Percentiles rank a stretch among this genome's conserved stretches.
These are phyloP conservation scores for Paulinella micropora DNA, from an alignment of 78 protist genomes.

Conservation along the genomic window DNA sequence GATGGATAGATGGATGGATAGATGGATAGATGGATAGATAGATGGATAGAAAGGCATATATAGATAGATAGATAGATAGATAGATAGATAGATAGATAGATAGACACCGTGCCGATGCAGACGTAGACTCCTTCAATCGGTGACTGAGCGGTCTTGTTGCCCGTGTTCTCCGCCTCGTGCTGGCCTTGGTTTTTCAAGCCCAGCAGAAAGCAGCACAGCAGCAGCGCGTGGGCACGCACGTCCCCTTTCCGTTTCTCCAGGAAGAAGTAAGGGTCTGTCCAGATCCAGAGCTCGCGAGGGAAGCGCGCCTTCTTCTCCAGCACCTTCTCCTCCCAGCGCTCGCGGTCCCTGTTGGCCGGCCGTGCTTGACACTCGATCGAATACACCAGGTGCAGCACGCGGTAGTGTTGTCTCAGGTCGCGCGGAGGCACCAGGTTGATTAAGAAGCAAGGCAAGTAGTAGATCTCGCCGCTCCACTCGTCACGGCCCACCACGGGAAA, in stretches of 20 bases:
- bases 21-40: no score
- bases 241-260: neutral
- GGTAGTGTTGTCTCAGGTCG: neutral
- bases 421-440: neutral
- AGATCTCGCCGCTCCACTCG: neutral
- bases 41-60: no score
- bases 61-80: no score
- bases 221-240: neutral
- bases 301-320: neutral
- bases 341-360: neutral
- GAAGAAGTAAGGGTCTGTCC: neutral
- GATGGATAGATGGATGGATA: no score
- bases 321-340: neutral
- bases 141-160: no score
- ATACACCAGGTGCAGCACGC: neutral
- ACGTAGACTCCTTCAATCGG: no score
- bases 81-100: no score
- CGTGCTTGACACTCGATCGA: slow-evolving; percentile 6
- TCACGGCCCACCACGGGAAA: neutral
- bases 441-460: neutral
- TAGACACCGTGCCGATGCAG: no score
- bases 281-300: neutral
- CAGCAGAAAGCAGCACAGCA: neutral
- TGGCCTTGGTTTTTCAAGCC: no score
- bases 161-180: no score